Evolutionary conservation across 768 basidiomycete genomes (phyloP), one percentile per base, ranked within the genome.

Genomic region (Russula vinacea): DNA sequence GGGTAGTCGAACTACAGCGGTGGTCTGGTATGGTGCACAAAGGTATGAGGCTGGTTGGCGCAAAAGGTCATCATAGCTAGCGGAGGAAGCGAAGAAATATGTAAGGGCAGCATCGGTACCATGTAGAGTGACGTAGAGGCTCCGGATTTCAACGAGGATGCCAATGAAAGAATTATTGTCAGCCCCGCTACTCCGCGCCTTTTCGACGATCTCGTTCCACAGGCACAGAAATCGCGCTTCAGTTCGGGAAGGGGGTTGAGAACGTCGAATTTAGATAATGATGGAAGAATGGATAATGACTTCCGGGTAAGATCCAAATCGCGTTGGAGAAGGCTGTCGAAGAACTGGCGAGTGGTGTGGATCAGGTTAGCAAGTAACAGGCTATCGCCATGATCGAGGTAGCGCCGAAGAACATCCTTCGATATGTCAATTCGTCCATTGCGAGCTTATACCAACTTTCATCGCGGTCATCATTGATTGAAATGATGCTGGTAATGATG

Each of bases 121-220:
- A 14, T 60, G 58, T 10, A 60, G n/a, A 33, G n/a, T 50, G 7
- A 60, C 7, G 16, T 60, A 32, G 11, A 52, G 37, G 19, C 29
- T 19, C 37, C 50, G 19, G 14, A 60, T 22, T 5, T 40, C 3
- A 10, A 22, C 17, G 14, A 51, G 50, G 35, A 59, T 59, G 3
- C 26, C 17, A 4, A 13, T n/a, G 24, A 59, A 39, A 40, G 4
- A 29, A 7, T 22, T 33, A 10, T 29, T 7, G 2, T 50, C 16
- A 2, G 16, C 10, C 33, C 17, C 10, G 6, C 22, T 3, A 5
- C 2, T 39, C 37, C 9, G 49, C 6, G 37, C 47, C 24, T 26
- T 35, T 29, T 5, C 24, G 17, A 39, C 10, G 24, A 59, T 39
- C n/a, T 59, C 49, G 19, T 59, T 50, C 58, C 58, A 59, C 35